Evolutionary conservation across 129 eudicot species (phyloP), one percentile per base, ranked within the genome.

Genomic region (Helichrysum umbraculigerum): DNA sequence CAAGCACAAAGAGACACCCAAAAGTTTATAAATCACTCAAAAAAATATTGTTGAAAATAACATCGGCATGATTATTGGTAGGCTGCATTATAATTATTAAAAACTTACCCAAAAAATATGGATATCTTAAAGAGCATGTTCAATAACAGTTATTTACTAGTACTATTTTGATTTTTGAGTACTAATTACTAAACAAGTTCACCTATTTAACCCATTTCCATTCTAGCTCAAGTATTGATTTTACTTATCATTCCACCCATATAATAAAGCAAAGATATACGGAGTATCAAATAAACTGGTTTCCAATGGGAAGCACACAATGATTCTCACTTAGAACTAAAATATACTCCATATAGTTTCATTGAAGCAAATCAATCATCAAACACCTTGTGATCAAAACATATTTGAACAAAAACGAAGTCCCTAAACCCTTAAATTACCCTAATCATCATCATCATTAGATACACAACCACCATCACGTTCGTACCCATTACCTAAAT

Each of bases 401-500:
- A 30, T 5, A 17, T 17, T 30, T 19, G 2, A 17, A 10, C 60
- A 62, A 57, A 15, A n/a, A 68, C 73, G 30, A 25, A 69, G 4
- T 21, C 28, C 59, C 39, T 29, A 20, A 69, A 30, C 16, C 77
- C 42, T 41, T 10, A 50, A 19, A 44, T 35, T 6, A 12, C n/a
- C 61, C 78, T 70, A 16, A 7, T 39, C 76, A 2, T 17, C 87
- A 33, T 51, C 80, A 44, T 44, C 59, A 20, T 69, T 81, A 42
- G 20, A 42, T 21, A 37, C 84, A 54, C 11, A 72, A 59, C 20
- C 71, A 29, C 85, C 89, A 69, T 47, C 89, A 1, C 85, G 90
- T 15, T 73, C 92, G 72, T 83, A 91, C 37, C 96, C 99, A 81
- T 90, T 90, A 63, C 99, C 96, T 88, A 94, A 67, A 62, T 84